These are phyloP conservation scores for Monosporozyma aerobia DNA, from an alignment of 805 yeast genomes.

Conservation along the genomic window DNA sequence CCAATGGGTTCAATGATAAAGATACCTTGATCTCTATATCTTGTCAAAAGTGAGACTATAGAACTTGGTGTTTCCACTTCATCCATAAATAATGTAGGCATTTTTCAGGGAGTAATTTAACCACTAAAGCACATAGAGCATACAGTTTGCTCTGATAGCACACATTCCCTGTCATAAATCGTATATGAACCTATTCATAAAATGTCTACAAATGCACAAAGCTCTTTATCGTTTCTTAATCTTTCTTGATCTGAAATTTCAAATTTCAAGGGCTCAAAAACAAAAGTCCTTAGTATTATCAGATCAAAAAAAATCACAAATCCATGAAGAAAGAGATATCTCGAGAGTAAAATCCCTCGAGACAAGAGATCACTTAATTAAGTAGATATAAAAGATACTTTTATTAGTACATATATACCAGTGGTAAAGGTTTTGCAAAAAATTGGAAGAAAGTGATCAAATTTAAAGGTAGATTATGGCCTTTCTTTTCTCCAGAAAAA, in stretches of 20 bases:
- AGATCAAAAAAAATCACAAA: neutral
- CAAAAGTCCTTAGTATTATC: neutral
- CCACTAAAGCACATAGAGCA: neutral
- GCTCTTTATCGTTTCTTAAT: neutral
- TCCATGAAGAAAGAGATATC: neutral
- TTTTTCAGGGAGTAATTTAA: neutral
- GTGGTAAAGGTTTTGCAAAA: neutral
- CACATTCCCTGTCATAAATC: neutral
- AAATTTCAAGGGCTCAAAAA: neutral
- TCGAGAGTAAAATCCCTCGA: neutral
- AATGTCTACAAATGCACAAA: neutral
- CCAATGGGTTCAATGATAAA: neutral
- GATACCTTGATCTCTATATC: neutral
- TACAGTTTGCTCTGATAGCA: no score
- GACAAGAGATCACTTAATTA: neutral
- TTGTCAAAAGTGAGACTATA: neutral
- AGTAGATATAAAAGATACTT: neutral
- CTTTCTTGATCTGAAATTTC: neutral
- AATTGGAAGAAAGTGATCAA: neutral
- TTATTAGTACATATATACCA: no score
- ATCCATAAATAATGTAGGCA: neutral
- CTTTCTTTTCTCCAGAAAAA: conserved; percentile 1
- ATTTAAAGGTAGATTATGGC: neutral
- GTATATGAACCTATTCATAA: no score
- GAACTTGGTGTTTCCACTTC: neutral